Evolutionary conservation across 257 asterid species (phyloP), one percentile per base, ranked within the genome.

Genomic region (Buddleja alternifolia): DNA sequence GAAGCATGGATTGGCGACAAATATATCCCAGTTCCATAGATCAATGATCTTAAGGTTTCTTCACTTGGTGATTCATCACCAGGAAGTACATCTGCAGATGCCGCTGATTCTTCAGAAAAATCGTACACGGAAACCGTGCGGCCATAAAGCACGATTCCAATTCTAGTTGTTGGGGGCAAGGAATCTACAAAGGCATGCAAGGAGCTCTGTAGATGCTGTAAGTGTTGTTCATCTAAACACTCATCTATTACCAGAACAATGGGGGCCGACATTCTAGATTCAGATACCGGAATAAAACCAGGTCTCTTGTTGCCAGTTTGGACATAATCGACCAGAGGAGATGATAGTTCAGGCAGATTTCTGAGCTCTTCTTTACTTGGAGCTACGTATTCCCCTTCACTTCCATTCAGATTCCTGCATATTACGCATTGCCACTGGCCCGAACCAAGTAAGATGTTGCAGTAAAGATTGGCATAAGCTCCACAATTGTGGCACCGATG

Each of bases 341-440:
- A 90, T 40, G 96, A 83, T 52, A 93, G 72, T 63, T 93, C 98
- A 19, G 95, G 92, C 20, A 88, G 80, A 85, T 81, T 88, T 21
- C 84, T 78, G 68, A 93, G 92, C 66, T 88, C 96, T 66, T 82
- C 95, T 81, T 80, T 90, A 86, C 88, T 88, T 19, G 91, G 74
- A 74, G 96, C 97, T 53, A 86, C 71, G 79, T 88, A 93, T 75
- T 90, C 93, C 48, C 98, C 97, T 81, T 80, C 90, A 76, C 98
- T 93, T 50, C 95, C 91, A 78, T 90, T 93, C 78, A 93, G 73
- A 72, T 79, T 87, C 62, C 93, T 88, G 77, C 98, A 90, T 79
- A 93, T 76, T 15, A 90, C 88, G 66, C 98, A 93, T 70, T 90
- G 98, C 98, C 98, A 93, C 85, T 93, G 98, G 40, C 98, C 98